Conservation (phyloP, 2,329 filamentous ascomycete genomes). For the Neonectria faginata region DNA sequence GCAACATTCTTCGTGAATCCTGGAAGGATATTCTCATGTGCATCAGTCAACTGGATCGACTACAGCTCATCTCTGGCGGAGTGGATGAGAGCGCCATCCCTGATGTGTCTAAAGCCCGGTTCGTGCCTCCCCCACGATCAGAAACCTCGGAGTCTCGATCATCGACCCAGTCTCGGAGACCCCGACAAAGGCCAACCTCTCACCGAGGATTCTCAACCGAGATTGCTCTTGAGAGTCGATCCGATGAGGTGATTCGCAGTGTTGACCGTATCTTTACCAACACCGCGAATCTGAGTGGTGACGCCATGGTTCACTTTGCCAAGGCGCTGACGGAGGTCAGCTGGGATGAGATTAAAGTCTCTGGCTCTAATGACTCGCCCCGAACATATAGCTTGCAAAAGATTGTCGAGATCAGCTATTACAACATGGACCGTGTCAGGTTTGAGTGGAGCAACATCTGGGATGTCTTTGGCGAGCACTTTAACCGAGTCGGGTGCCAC, state of each 20-base stretch:
- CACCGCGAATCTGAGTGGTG: constrained; percentile 90
- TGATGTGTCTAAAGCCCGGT: constrained; percentile 87
- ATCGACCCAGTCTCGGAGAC: constrained; percentile 71
- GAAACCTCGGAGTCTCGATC: constrained; percentile 70
- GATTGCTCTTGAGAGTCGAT: constrained; percentile 91
- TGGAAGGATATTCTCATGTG: constrained; percentile 97
- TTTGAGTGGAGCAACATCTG: constrained; percentile 99
- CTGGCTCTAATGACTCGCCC: constrained; percentile 93
- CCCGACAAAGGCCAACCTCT: constrained; percentile 65
- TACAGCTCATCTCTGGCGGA: constrained; percentile 94
- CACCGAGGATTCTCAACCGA: constrained; percentile 78
- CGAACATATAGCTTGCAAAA: constrained; percentile 98
- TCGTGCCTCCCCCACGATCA: constrained; percentile 70
- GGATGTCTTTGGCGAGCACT: constrained; percentile 97
- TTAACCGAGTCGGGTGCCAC: constrained; percentile 97
- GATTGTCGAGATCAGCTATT: constrained; percentile 98
- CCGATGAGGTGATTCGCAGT: constrained; percentile 90
- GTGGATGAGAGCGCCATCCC: constrained; percentile 93
- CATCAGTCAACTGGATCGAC: constrained; percentile 93
- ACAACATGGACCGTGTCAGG: constrained; percentile 98
- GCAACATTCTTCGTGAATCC: constrained; percentile 87
- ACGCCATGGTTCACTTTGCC: constrained; percentile 96
- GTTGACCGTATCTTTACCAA: constrained; percentile 98
- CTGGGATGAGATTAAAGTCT: constrained; percentile 99
- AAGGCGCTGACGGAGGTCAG: constrained; percentile 93